Evolutionary conservation across 768 basidiomycete genomes (phyloP), one percentile per base, ranked within the genome.

Genomic region (Pleurotus eryngii): DNA sequence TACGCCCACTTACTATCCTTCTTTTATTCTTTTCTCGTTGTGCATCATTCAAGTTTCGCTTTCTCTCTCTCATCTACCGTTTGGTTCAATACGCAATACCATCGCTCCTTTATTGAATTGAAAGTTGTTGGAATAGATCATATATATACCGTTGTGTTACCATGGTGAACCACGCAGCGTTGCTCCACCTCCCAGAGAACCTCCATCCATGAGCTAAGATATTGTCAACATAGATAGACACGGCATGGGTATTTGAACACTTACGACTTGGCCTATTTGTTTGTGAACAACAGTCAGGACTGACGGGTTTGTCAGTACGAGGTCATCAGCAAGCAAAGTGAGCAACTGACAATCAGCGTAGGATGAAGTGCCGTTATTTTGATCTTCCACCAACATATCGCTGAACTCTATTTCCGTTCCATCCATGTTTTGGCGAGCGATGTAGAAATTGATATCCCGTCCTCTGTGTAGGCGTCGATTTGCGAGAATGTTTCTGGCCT

Each of bases 361-460:
- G 1, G 91, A 87, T 85, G 95, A 82, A 0, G 87, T 89, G n/a
- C 91, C 95, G 64, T 96, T 97, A 67, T 99, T 99, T 69, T 89
- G 84, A 72, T 99, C 97, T 75, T 99, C 97, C 22, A 97, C 86
- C 11, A 99, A 79, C 90, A 97, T 90, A 73, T 99, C 97, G 61
- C 90, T 90, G 65, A 96, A 98, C 70, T 98, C 97, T 46, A 98
- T 83, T 74, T 99, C 96, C 51, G 84, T 76, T 11, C 84, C 96
- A 66, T 99, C 97, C 68, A 95, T 77, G 67, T 97, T 92, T 68
- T 98, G 97, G 7, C 97, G 83, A 0, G 92, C 91, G 24, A 98
- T 79, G 37, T 84, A 73, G 63, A 95, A 76, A 67, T 85, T 89
- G 5, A 78, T 75, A 35, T 69, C 64, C 2, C 75, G 68, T 3